Evolutionary conservation across 169 alveolate species (phyloP).

Genomic region (Eimeria maxima): DNA sequence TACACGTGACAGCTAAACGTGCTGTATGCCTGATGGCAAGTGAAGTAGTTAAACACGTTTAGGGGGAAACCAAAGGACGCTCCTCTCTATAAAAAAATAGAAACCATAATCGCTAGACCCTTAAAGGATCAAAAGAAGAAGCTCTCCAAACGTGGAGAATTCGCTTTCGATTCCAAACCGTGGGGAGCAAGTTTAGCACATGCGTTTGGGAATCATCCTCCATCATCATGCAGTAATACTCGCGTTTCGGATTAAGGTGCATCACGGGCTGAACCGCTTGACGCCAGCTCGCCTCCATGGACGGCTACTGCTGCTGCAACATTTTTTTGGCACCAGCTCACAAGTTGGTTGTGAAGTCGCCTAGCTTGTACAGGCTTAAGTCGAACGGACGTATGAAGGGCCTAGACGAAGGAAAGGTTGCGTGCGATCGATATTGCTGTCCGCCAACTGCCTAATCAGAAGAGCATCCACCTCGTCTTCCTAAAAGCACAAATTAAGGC

Average conservation of each 20-base stretch:
- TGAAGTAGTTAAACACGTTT: neutral
- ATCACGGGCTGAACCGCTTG: neutral
- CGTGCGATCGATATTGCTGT: conserved; percentile 77
- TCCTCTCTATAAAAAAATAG: neutral
- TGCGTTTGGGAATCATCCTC: neutral
- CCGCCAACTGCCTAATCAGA: conserved; percentile 80
- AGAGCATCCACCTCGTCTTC: conserved; percentile 84
- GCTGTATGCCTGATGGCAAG: neutral
- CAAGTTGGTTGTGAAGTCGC: neutral
- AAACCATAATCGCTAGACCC: neutral
- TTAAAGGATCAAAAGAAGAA: neutral
- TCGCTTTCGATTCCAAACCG: neutral
- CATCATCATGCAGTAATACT: neutral
- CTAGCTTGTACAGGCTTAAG: neutral
- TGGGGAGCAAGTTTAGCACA: neutral
- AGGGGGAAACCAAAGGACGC: neutral
- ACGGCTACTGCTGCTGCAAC: neutral
- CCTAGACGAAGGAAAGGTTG: conserved; percentile 83
- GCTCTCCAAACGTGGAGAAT: neutral
- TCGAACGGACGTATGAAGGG: conserved; percentile 67
- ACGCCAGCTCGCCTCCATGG: neutral
- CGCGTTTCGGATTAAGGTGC: neutral
- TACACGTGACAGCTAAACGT: neutral
- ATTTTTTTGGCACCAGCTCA: neutral
- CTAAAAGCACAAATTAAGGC: conserved; percentile 45